Evolutionary conservation across 768 basidiomycete species (phyloP).

Genomic region (Termitomyces heimii): DNA sequence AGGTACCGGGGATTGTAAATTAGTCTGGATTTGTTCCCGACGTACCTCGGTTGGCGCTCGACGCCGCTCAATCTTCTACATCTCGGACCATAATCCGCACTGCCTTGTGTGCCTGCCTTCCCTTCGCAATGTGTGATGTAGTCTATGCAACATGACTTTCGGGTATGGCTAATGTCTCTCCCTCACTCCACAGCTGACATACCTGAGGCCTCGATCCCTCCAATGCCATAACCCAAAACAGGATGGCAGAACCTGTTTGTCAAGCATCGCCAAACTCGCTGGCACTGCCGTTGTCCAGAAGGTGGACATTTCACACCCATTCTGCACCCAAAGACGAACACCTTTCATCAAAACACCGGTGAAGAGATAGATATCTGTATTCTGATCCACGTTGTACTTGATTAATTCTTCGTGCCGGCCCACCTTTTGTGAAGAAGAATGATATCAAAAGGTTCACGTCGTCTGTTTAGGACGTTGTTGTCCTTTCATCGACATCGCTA

Average conservation of each 20-base stretch:
- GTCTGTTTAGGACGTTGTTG: not conserved
- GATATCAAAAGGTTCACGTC: not conserved
- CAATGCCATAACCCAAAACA: not conserved
- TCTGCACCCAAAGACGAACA: not conserved
- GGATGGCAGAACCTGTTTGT: not conserved
- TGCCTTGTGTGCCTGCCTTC: not conserved
- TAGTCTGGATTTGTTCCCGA: not conserved
- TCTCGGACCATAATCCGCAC: not conserved
- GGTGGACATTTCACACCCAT: not conserved
- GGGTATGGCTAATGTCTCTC: not conserved
- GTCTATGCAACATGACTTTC: not conserved
- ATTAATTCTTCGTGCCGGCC: not conserved
- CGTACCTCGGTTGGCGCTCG: not conserved
- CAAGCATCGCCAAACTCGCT: not conserved
- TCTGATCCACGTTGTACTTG: not conserved
- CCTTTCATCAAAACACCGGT: not conserved
- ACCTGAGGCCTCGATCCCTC: not conserved
- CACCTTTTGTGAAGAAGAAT: not conserved
- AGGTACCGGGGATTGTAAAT: not conserved
- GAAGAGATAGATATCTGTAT: not conserved
- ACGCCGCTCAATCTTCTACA: not conserved
- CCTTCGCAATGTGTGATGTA: not conserved
- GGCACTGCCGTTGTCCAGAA: not conserved
- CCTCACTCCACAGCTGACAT: not conserved
- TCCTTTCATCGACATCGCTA: not conserved